Evolutionary conservation across 371 early-diverging fungal species (phyloP), one percentile per base, ranked within the genome.

Genomic region (Basidiobolus meristosporus): DNA sequence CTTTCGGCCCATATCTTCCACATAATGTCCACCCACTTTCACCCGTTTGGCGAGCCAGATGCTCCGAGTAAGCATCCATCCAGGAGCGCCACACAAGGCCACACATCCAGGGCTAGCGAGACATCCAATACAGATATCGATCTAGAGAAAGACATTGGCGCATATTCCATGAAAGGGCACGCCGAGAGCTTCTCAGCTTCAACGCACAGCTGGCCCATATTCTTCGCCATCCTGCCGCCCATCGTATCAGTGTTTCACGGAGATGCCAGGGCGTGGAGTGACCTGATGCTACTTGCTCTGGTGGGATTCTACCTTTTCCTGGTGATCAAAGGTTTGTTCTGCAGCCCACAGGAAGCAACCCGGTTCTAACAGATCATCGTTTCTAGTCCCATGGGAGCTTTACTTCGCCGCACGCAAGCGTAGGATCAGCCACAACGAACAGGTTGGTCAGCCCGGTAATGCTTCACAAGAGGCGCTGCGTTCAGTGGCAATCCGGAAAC

Each of bases 231-330:
- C 20, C 45, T 72, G 20, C 77, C 77, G 0, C 68, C 74, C 0
- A 40, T 73, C n/a, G 73, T 72, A 3, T 59, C 73, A 0, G 65
- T 77, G 39, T 45, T 73, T 44, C 66, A 60, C 43, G 77, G 73
- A 14, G 72, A 63, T 40, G 63, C 72, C 10, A 73, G 72, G 35
- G 54, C 63, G 20, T 77, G 73, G 70, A 69, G 70, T 39, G 77
- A 77, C 43, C 65, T 72, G 40, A 56, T 77, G 15, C 59, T 71
- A 41, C 52, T 72, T 22, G 42, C 65, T 7, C 48, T 77, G 43
- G 70, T 73, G 32, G 56, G 66, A 6, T 72, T 64, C 46, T 77
- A 72, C 48, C 63, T 73, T 29, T 73, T 70, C 44, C 65, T 69
- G 51, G 67, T 73, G 57, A 65, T 77, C 39, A 73, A 71, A 62